A percentile compares a stretch with the other conserved stretches of the same genome.
Conservation (phyloP, 768 basidiomycete species). For the Kwoniella sp. region DNA sequence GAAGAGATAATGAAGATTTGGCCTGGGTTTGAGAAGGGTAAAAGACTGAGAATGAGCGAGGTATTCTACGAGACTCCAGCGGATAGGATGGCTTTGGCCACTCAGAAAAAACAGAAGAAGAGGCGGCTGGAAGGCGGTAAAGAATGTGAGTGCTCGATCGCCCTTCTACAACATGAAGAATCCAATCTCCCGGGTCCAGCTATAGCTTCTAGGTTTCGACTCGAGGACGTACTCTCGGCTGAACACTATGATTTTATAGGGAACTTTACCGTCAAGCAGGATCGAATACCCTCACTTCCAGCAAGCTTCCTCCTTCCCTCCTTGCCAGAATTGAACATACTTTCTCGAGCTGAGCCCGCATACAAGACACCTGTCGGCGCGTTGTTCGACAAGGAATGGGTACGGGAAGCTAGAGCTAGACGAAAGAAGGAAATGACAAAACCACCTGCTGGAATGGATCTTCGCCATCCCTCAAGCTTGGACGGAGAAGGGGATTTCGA, state of each 20-base stretch:
- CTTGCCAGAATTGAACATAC: conserved; percentile 14
- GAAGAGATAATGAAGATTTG: conserved; percentile 37
- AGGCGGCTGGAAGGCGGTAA: conserved; percentile 24
- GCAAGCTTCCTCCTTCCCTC: conserved; percentile 24
- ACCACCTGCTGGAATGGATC: conserved; percentile 26
- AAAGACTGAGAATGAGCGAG: conserved; percentile 45
- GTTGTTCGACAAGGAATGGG: conserved; percentile 41
- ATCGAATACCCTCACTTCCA: conserved; percentile 6
- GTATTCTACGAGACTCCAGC: conserved; percentile 48
- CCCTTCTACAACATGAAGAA: neutral
- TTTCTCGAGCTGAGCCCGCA: conserved; percentile 11
- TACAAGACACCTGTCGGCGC: conserved; percentile 38
- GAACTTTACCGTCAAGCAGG: conserved; percentile 23
- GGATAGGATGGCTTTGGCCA: conserved; percentile 9
- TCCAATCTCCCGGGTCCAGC: no score
- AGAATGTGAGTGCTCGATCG: conserved; percentile 29
- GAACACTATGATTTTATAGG: conserved; percentile 24
- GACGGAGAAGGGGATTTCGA: neutral
- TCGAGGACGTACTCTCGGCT: no score
- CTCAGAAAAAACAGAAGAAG: conserved; percentile 35
- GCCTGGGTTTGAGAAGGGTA: conserved; percentile 42
- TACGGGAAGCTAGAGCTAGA: conserved; percentile 28
- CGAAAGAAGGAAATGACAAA: conserved; percentile 29
- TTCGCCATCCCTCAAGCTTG: neutral
- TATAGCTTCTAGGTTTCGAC: neutral